Evolutionary conservation across 129 eudicot species (phyloP), one percentile per base, ranked within the genome.

Genomic region (Flaveria sonorensis): DNA sequence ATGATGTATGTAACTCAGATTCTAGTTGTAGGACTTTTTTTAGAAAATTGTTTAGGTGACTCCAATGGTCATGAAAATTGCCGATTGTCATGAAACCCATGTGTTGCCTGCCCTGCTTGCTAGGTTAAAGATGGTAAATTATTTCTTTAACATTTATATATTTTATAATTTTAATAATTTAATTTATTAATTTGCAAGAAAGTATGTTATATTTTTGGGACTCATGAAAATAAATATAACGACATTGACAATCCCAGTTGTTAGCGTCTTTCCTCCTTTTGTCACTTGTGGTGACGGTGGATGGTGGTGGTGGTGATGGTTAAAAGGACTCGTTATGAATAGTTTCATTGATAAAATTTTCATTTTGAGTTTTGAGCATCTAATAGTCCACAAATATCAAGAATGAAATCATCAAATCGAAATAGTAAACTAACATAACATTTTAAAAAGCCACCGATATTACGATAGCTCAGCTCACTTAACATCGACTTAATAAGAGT

Each of bases 401-500:
- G 39, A 32, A 32, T 32, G 39, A 32, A 4, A 47, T 2, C n/a
- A 13, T 6, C n/a, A 12, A 47, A 47, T 12, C 52, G 1, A 47
- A 47, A 47, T 12, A 47, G 52, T 47, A 47, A 47, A 47, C 3
- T 2, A 12, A 47, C 13, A 47, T 2, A 47, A 10, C 52, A 1
- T 47, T 47, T 47, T 47, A 12, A 11, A 3, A 47, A 47, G n/a
- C 52, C 16, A 12, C 15, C 4, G 13, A 11, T 46, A 2, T 11
- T 89, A 72, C 92, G 39, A 32, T 24, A 32, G 7, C 95, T 92
- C 0, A 90, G 92, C 4, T 87, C 89, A 0, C 84, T 91, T 52
- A 87, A 89, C 79, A 40, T 91, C 3, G 92, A 89, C 60, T 87
- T 95, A 6, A 73, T 85, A 26, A 72, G 87, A 4, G 90, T 91